Percentiles rank a stretch among this genome's conserved stretches.
Evolutionary conservation across 176 grass and related monocot genomes (phyloP).

Genomic region (Aegilops longissima): DNA sequence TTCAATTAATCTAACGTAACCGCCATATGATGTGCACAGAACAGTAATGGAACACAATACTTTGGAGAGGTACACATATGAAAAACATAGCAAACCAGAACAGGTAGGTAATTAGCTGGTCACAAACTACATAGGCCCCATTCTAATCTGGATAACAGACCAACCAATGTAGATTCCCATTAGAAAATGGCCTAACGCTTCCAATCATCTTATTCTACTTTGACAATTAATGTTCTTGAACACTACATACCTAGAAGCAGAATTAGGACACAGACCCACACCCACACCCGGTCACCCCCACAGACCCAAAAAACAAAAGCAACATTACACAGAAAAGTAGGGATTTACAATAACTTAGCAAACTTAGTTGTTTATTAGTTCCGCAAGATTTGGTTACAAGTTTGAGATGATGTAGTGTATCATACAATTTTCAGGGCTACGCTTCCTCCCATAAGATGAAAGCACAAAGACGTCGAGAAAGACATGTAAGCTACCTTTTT

Average conservation of each 20-base stretch:
- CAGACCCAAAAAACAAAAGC: too few relatives aligned
- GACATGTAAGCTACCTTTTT: neutral
- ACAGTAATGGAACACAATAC: neutral
- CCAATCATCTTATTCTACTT: slow-evolving; percentile 2
- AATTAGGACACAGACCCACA: too few relatives aligned
- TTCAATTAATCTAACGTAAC: neutral
- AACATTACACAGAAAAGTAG: too few relatives aligned
- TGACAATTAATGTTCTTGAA: neutral
- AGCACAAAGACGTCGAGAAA: neutral
- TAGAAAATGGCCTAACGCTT: neutral
- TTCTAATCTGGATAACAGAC: neutral
- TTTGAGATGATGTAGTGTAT: neutral
- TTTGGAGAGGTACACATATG: neutral
- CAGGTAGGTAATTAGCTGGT: neutral
- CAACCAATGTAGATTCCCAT: neutral
- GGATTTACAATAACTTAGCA: too few relatives aligned
- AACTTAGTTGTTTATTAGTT: too few relatives aligned
- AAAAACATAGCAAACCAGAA: neutral
- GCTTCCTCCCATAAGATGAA: neutral
- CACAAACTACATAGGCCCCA: neutral
- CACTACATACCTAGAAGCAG: neutral
- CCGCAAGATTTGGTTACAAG: neutral
- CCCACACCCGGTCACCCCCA: too few relatives aligned
- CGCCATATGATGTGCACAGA: neutral
- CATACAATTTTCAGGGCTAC: neutral